These are phyloP conservation scores for Magnolia changhungtana DNA, from an alignment of 164 flowering plant species.

Conservation along the genomic window DNA sequence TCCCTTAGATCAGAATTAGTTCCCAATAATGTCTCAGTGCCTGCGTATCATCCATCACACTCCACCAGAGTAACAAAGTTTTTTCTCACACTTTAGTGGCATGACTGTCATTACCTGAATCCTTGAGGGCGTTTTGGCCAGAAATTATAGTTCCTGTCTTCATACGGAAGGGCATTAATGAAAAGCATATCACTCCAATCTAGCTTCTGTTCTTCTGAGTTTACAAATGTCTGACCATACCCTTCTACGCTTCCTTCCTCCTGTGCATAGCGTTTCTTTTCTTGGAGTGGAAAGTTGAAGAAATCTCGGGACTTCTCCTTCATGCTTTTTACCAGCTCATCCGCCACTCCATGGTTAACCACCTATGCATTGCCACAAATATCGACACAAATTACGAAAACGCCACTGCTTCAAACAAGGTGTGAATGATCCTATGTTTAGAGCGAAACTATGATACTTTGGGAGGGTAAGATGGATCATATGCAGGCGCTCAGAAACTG, in stretches of 20 bases:
- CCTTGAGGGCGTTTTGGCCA: conserved; percentile 11
- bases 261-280: conserved; percentile 5
- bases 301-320: conserved; percentile 4
- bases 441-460: too few relatives aligned
- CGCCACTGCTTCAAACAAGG: too few relatives aligned
- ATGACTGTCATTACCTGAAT: conserved; percentile 1
- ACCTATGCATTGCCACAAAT: neutral
- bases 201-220: neutral
- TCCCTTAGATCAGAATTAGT: too few relatives aligned
- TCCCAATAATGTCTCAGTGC: too few relatives aligned
- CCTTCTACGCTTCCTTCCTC: conserved; percentile 11
- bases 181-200: conserved; percentile 16
- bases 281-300: conserved; percentile 8
- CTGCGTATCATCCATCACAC: too few relatives aligned
- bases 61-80: too few relatives aligned
- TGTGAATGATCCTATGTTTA: too few relatives aligned
- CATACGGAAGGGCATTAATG: conserved; percentile 2
- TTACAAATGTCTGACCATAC: conserved; percentile 14
- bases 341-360: conserved; percentile 8
- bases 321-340: neutral
- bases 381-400: neutral
- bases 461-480: too few relatives aligned
- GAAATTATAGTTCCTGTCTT: conserved; percentile 1
- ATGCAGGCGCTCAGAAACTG: too few relatives aligned
- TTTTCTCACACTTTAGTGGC: too few relatives aligned